Evolutionary conservation across 2,329 filamentous ascomycete species (phyloP), one percentile per base, ranked within the genome.

Genomic region (Cladosporium sp.): DNA sequence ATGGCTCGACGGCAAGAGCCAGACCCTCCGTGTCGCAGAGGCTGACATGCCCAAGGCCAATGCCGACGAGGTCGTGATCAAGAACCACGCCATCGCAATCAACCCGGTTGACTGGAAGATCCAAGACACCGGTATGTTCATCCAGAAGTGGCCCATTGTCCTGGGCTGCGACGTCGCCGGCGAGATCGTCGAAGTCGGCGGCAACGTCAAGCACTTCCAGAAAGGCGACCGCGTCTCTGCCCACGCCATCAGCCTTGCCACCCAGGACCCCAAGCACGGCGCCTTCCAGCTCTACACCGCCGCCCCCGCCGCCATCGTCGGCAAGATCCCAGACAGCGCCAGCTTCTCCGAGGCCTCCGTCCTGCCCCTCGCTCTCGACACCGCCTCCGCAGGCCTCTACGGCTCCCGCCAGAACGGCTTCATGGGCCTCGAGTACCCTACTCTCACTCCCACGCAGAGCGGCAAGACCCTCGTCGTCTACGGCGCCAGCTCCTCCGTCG

Each of bases 281-380:
- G 64, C 48, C 11, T 70, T 69, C 59, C 67, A 70, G 50, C 56
- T 64, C 19, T 70, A 74, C 62, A 65, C 68, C 9, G 43, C 57
- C 7, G 58, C 61, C 34, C 58, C 59, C 33, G 61, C 64, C 2
- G 59, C 61, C 46, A 57, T 68, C 10, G 66, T 68, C 11, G 60
- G 70, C 4, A 67, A 68, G 37, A 68, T 76, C 45, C 73, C 74
- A 0, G 58, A 61, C 37, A 62, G 60, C 8, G 55, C 74, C 31
- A 62, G 68, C 45, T 76, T 64, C 59, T 67, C 59, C 9, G 55
- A 69, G 9, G 74, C 68, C 22, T 58, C 65, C 28, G 72, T 76
- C 19, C 66, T 77, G 2, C 74, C 74, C 1, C 64, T 76, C 8
- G 71, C 70, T 16, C 64, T 75, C 52, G 70, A 71, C 19, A 76